phyloP scores from a whole-genome alignment of 352 stramenopile genomes.

The Thraustochytrium sp. region DNA sequence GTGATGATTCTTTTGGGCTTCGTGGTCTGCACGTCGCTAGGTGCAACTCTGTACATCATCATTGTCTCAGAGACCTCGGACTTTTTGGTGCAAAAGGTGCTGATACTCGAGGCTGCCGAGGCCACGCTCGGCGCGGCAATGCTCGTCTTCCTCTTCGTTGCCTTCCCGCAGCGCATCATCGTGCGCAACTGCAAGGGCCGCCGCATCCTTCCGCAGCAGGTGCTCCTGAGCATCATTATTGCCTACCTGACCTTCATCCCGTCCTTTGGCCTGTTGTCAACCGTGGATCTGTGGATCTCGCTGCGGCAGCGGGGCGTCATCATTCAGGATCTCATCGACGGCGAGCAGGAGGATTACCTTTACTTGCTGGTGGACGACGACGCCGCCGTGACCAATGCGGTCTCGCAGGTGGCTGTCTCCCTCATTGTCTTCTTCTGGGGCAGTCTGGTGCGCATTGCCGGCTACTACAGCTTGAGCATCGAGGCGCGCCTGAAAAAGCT shows the following conservation, averaged over 20 bases:
- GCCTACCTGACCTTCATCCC: background rate
- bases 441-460: background rate
- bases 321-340: background rate
- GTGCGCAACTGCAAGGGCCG: background rate
- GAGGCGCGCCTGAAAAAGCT: background rate
- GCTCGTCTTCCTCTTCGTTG: background rate
- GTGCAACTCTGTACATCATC: background rate
- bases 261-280: background rate
- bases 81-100: background rate
- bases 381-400: background rate
- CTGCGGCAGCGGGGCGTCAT: background rate
- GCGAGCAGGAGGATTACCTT: background rate
- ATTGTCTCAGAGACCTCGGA: background rate
- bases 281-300: background rate
- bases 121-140: background rate
- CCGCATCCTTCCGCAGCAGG: slow-evolving; percentile 16
- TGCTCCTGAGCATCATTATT: background rate
- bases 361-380: background rate
- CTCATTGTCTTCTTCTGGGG: slow-evolving; percentile 22
- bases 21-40: background rate
- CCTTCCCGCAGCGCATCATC: slow-evolving; percentile 26
- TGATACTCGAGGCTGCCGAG: background rate
- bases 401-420: background rate
- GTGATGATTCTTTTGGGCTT: background rate
- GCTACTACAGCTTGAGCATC: slow-evolving; percentile 2